A percentile compares a stretch with the other conserved stretches of the same genome.
Evolutionary conservation across 164 flowering plant species (phyloP).

Genomic region (Tinospora cordifolia): DNA sequence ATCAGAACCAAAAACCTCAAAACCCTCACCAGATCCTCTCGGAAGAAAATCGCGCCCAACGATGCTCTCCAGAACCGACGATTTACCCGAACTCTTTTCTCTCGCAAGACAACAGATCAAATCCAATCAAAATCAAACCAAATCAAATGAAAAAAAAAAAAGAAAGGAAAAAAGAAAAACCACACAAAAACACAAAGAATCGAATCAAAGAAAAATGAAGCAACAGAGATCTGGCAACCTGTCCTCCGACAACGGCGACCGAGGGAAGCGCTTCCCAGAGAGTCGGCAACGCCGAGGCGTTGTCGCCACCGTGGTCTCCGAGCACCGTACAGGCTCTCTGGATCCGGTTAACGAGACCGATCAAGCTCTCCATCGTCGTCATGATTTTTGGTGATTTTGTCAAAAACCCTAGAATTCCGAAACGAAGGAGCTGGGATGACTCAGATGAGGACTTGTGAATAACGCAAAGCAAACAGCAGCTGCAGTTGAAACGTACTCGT

Average conservation of each 20-base stretch:
- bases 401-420: slow-evolving; percentile 6
- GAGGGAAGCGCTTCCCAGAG: slow-evolving; percentile 78
- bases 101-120: slow-evolving; percentile 1
- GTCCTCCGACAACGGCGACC: slow-evolving; percentile 71
- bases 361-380: slow-evolving; percentile 91
- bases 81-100: slow-evolving; percentile 75
- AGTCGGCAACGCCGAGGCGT: slow-evolving; percentile 43
- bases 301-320: slow-evolving; percentile 62
- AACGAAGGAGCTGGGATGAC: neutral
- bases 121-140: neutral
- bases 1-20: neutral
- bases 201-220: neutral
- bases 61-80: slow-evolving; percentile 78
- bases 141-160: no score
- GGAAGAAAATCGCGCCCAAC: slow-evolving; percentile 87
- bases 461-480: neutral
- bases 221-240: slow-evolving; percentile 25
- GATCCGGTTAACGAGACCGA: slow-evolving; percentile 75
- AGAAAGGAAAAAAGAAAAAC: no score
- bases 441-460: neutral
- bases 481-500: neutral
- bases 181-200: slow-evolving; percentile 2
- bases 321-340: slow-evolving; percentile 80
- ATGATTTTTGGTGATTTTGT: slow-evolving; percentile 18
- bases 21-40: slow-evolving; percentile 60